Percentiles rank a stretch among this genome's conserved stretches.
phyloP scores from a whole-genome alignment of 768 basidiomycete genomes.

The Termitomyces sp. region DNA sequence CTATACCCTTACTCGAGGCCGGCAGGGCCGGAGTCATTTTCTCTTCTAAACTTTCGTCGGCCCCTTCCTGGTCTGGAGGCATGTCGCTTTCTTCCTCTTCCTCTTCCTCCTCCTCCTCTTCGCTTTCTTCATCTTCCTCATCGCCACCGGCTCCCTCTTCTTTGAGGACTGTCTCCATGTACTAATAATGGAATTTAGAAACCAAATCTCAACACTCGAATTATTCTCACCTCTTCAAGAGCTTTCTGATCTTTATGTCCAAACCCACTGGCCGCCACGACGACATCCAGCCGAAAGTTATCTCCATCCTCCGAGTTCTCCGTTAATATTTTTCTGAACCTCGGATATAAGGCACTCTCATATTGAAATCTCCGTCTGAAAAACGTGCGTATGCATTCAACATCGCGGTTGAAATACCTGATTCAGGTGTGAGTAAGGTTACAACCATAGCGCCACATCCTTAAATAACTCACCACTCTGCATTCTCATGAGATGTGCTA shows the following conservation, averaged over 20 bases:
- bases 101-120: constrained; percentile 34
- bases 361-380: constrained; percentile 90
- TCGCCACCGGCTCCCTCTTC: constrained; percentile 26
- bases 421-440: constrained; percentile 6
- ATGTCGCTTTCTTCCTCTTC: constrained; percentile 28
- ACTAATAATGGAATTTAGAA: constrained; percentile 38
- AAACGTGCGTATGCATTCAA: constrained; percentile 92
- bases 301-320: constrained; percentile 33
- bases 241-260: constrained; percentile 76
- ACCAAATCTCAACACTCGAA: constrained; percentile 15
- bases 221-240: constrained; percentile 72
- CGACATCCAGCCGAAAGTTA: constrained; percentile 81
- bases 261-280: constrained; percentile 94
- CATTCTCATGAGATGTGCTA: constrained; percentile 93
- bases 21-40: neutral
- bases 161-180: constrained; percentile 54
- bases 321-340: constrained; percentile 65
- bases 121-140: constrained; percentile 32
- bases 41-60: neutral
- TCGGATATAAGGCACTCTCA: constrained; percentile 86
- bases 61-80: neutral
- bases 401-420: constrained; percentile 99
- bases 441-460: constrained; percentile 3
- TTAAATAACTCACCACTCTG: constrained; percentile 72
- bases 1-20: neutral